A percentile compares a stretch with the other conserved stretches of the same genome.
Evolutionary conservation across 345 rosid genomes (phyloP).

Genomic region (Eucalyptus urophylla): DNA sequence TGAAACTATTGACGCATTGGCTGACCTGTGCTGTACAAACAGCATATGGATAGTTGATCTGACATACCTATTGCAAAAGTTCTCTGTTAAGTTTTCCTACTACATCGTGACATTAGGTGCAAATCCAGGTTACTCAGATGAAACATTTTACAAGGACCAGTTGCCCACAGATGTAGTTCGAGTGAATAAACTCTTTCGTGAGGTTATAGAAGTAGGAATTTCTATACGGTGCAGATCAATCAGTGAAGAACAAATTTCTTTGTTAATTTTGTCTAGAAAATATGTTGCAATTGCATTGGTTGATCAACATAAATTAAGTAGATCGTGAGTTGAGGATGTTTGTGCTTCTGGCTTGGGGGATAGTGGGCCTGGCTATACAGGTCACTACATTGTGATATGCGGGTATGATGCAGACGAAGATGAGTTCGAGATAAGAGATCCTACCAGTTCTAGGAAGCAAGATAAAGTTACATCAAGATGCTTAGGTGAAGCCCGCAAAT

Average conservation of each 20-base stretch:
- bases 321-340: slow-evolving; percentile 50
- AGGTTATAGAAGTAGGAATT: slow-evolving; percentile 57
- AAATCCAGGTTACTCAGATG: slow-evolving; percentile 66
- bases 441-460: slow-evolving; percentile 63
- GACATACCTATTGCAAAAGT: slow-evolving; percentile 67
- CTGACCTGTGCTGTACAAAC: slow-evolving; percentile 54
- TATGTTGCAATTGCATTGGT: slow-evolving; percentile 83
- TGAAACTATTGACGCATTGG: slow-evolving; percentile 31
- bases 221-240: slow-evolving; percentile 76
- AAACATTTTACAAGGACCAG: slow-evolving; percentile 89
- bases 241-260: slow-evolving; percentile 51
- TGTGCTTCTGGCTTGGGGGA: slow-evolving; percentile 36
- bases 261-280: slow-evolving; percentile 58
- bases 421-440: slow-evolving; percentile 95
- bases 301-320: slow-evolving; percentile 77
- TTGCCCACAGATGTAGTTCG: slow-evolving; percentile 70
- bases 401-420: slow-evolving; percentile 63
- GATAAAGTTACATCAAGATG: slow-evolving; percentile 56
- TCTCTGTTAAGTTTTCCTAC: slow-evolving; percentile 67
- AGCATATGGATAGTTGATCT: slow-evolving; percentile 91
- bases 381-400: slow-evolving; percentile 86
- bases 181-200: slow-evolving; percentile 66
- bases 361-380: slow-evolving; percentile 39
- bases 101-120: slow-evolving; percentile 82
- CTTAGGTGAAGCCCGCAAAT: slow-evolving; percentile 59